Percentiles rank a stretch among this genome's conserved stretches.
Evolutionary conservation across 2,329 filamentous ascomycete species (phyloP).

Genomic region (Trichophyton rubrum): DNA sequence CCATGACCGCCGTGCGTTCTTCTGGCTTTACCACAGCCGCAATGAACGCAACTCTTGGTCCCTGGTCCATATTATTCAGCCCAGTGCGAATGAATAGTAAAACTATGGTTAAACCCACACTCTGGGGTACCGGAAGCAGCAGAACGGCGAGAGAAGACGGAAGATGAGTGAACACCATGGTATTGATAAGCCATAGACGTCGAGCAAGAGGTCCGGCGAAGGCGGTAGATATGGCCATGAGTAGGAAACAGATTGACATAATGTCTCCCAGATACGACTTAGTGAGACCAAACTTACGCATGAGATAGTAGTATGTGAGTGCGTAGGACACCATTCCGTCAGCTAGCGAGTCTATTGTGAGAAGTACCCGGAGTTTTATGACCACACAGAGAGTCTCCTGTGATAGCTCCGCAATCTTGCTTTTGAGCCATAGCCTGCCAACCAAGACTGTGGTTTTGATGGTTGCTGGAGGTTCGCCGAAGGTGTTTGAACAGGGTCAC

Average conservation of each 20-base stretch:
- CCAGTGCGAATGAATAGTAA: background rate
- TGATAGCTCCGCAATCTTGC: background rate
- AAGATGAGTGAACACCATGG: background rate
- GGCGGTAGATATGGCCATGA: background rate
- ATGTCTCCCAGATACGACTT: conserved; percentile 1
- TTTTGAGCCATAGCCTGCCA: background rate
- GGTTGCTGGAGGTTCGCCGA: background rate
- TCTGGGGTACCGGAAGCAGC: background rate
- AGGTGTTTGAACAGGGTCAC: background rate
- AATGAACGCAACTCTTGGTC: background rate
- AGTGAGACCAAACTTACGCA: background rate
- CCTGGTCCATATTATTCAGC: background rate
- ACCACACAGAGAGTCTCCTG: background rate
- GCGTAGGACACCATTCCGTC: background rate
- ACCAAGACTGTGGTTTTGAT: background rate
- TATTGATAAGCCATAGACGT: background rate
- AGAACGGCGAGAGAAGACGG: background rate
- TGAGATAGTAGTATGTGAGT: background rate
- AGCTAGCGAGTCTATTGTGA: background rate
- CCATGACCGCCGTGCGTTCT: background rate
- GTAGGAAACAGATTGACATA: background rate
- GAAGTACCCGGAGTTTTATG: background rate
- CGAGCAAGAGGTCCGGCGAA: background rate
- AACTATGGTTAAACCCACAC: background rate
- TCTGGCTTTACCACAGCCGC: background rate